Base-by-base conservation (phyloP, 2,329 filamentous ascomycete species). In the Aureobasidium sp. region DNA sequence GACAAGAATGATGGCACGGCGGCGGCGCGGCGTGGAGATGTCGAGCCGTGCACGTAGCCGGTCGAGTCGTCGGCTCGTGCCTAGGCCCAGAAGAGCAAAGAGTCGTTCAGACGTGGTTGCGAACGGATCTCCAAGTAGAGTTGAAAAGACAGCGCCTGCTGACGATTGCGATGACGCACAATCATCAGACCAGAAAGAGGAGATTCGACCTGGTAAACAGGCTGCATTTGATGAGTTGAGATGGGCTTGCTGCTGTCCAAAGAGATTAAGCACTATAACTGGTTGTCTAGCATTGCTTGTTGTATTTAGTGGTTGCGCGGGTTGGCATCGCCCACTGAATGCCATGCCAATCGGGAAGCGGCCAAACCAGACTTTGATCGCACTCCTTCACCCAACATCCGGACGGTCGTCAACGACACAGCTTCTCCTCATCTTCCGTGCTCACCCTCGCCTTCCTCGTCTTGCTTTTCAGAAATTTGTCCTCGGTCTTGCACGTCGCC, bases 371-470 rank as follows among this genome's bases (percentile, higher is more conserved):
- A 61, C 47, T 52, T 53, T 53, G 29, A 17, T 29, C 47, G 17
- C 60, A 47, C 60, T 62, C 60, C 41, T 62, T 62, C 60, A 34
- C 37, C 26, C 56, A 32, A 32, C 37, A 56, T 36, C 39, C 27
- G 20, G 36, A 8, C 12, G 43, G 26, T 37, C 27, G 48, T 62
- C 51, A 39, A 56, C 60, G 41, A 62, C 59, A 50, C 9, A 50
- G 47, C 39, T 52, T 34, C 57, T 59, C 56, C 26, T 46, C 53
- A 20, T 56, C 32, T n/a, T 47, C 47, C 46, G 55, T 48, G 13
- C 27, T 56, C 39, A 41, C 36, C 57, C 44, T 60, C 57, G 36
- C 46, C 57, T 60, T 60, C 57, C 57, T 59, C 44, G 20, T 59
- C 56, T 51, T 51, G 39, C 2, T 26, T 62, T 56, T 48, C 24